Evolutionary conservation across 2,329 filamentous ascomycete genomes (phyloP).

Genomic region (Bipolaris victoriae): DNA sequence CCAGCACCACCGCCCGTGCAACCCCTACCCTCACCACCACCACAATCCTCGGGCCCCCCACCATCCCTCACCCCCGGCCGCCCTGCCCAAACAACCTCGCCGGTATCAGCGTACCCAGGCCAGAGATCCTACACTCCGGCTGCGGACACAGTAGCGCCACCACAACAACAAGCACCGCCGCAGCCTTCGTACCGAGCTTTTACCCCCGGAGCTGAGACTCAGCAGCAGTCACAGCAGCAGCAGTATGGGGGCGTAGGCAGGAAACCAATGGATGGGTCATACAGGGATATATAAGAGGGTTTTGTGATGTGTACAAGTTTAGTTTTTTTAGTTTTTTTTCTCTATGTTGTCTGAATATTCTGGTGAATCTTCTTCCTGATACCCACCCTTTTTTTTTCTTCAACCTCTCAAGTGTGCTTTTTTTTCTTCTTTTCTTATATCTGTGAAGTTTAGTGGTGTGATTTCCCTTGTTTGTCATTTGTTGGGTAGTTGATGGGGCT

Average conservation of each 20-base stretch:
- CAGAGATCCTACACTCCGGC: slow-evolving; percentile 11
- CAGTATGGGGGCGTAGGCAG: slow-evolving; percentile 6
- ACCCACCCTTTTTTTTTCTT: too few relatives aligned
- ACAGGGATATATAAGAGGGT: slow-evolving; percentile 8
- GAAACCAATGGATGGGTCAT: slow-evolving; percentile 4
- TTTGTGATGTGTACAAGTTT: background rate
- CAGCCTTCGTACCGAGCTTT: slow-evolving; percentile 12
- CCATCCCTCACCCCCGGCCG: slow-evolving; percentile 2
- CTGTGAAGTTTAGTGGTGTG: too few relatives aligned
- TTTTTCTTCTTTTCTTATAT: too few relatives aligned
- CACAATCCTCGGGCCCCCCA: background rate
- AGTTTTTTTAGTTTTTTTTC: background rate
- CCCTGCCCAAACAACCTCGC: background rate
- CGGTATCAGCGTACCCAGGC: slow-evolving; percentile 9
- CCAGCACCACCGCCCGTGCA: slow-evolving; percentile 5
- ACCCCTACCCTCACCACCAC: background rate
- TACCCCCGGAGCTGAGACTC: slow-evolving; percentile 3
- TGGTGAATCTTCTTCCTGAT: too few relatives aligned
- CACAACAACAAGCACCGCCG: background rate
- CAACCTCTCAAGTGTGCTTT: too few relatives aligned
- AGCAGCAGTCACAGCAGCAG: background rate
- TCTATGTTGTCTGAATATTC: background rate
- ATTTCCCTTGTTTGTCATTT: too few relatives aligned
- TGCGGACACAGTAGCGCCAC: background rate
- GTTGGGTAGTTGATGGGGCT: too few relatives aligned